These are phyloP conservation scores for Phragmites australis DNA, from an alignment of 176 grass and related monocot species.

Conservation along the genomic window DNA sequence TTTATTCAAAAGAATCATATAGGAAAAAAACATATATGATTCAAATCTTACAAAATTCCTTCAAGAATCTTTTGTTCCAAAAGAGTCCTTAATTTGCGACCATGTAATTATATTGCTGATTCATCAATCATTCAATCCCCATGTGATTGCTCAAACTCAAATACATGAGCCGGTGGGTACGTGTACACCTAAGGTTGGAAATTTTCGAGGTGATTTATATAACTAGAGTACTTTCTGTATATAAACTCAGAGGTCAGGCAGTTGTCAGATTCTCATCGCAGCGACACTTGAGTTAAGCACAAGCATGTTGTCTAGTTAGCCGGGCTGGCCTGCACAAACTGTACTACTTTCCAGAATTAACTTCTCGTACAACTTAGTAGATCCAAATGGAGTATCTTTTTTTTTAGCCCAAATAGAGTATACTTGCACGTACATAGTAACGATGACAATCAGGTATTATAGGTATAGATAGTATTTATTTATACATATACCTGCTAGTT, in stretches of 20 bases:
- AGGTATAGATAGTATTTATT: no score
- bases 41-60: no score
- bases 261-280: constrained; percentile 8
- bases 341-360: constrained; percentile 15
- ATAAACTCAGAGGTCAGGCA: background rate
- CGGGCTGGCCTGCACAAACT: background rate
- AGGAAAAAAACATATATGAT: no score
- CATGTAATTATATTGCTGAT: background rate
- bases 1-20: no score
- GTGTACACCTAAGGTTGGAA: constrained; percentile 5
- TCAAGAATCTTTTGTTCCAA: no score
- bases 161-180: background rate
- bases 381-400: background rate
- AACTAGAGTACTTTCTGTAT: no score
- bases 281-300: background rate
- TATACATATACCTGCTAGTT: no score
- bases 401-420: no score
- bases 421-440: background rate
- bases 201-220: constrained; percentile 1
- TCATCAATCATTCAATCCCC: constrained; percentile 16
- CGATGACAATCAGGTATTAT: no score
- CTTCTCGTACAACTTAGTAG: background rate
- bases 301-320: background rate
- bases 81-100: no score
- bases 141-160: background rate